phyloP scores from a whole-genome alignment of 257 asterid species.

The Dorcoceras hygrometricum region DNA sequence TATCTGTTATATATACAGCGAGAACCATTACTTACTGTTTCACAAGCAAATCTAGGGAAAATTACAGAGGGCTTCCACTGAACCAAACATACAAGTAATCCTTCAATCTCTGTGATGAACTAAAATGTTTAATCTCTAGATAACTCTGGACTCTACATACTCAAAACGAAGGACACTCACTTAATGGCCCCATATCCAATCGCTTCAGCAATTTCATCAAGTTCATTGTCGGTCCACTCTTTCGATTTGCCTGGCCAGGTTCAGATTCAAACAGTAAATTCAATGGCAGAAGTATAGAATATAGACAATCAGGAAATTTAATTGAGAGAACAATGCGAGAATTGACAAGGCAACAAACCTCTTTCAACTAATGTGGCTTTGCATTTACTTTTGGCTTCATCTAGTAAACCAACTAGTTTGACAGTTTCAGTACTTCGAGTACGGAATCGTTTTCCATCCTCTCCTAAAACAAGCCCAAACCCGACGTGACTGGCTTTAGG shows the following conservation, averaged over 20 bases:
- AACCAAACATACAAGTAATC: background rate
- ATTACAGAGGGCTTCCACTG: background rate
- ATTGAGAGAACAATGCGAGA: slow-evolving; percentile 5
- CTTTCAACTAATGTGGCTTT: slow-evolving; percentile 67
- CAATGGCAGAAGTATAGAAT: background rate
- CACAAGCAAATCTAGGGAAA: slow-evolving; percentile 5
- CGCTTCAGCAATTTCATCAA: slow-evolving; percentile 90
- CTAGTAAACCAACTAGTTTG: slow-evolving; percentile 80
- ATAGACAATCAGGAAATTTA: background rate
- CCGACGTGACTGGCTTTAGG: slow-evolving; percentile 89
- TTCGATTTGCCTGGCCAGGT: slow-evolving; percentile 60
- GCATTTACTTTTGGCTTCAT: slow-evolving; percentile 87
- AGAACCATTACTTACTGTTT: slow-evolving; percentile 9
- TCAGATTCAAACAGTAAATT: slow-evolving; percentile 12
- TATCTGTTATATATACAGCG: slow-evolving; percentile 50
- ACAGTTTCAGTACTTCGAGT: slow-evolving; percentile 93
- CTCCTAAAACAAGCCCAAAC: slow-evolving; percentile 90
- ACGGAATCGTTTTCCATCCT: slow-evolving; percentile 85
- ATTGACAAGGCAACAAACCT: slow-evolving; percentile 40
- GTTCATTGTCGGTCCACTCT: slow-evolving; percentile 86
- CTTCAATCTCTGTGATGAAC: slow-evolving; percentile 3
- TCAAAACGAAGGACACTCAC: slow-evolving; percentile 40
- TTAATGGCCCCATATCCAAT: slow-evolving; percentile 97
- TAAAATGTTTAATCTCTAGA: background rate
- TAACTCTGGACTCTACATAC: background rate